Base-by-base conservation (phyloP, 2,329 filamentous ascomycete species). In the Colletotrichum sp. region DNA sequence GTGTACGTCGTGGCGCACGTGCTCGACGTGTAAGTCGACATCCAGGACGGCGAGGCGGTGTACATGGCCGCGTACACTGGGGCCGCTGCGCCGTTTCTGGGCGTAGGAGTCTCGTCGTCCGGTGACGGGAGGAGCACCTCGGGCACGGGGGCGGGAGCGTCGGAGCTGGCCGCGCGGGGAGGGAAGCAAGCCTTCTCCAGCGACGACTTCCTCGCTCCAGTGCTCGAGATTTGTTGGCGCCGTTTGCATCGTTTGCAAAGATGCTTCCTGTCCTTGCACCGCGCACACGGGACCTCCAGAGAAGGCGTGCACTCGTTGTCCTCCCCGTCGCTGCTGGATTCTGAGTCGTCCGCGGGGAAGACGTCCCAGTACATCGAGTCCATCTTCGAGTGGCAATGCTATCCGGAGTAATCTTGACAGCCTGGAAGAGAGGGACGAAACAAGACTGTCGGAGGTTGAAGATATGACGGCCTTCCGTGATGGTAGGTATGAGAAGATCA, bases 21-120 rank as follows among this genome's bases (percentile, higher is more conserved):
- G 4, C 69, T 72, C 7, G 72, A 75, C 6, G 72, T 62, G 15
- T 67, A 75, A 36, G 72, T 75, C 21, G 72, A 75, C 72, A 75
- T 72, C 72, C 72, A 72, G 16, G 69, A 75, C 34, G 72, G 72
- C 15, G 69, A 75, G 18, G 44, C 59, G 7, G 72, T 62, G 44
- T 74, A 74, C n/a, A 49, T 59, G 15, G 72, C 12, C 8, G 72
- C 69, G 24, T 60, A 75, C 7, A 55, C 36, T 4, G 72, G 72
- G 39, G n/a, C 28, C 21, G 15, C 28, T 1, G 39, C 39, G 5
- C 39, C 39, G 26, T 32, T 32, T 32, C 2, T 30, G 6, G 30
- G n/a, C 26, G 68, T 49, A 2, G 39, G 24, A 16, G n/a, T 0
- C 16, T 64, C 49, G 5, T 60, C 13, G 5, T 69, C 30, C 16